Percentiles rank a stretch among this genome's conserved stretches.
phyloP scores from a whole-genome alignment of 768 basidiomycete genomes.

The Tulasnella sp. region DNA sequence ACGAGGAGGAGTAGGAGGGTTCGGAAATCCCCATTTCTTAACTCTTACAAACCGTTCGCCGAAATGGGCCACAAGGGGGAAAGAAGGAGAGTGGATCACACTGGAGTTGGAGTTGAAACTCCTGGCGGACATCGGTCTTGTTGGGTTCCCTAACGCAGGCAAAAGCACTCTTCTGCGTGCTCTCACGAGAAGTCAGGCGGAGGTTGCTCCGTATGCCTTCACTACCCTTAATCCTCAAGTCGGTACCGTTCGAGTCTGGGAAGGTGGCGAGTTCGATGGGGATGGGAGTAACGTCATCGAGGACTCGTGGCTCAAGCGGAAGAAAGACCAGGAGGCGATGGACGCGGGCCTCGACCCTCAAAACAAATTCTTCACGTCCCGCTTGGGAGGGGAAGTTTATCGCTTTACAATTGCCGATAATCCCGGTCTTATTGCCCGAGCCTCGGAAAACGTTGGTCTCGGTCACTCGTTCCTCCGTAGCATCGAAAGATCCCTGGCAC shows the following conservation, averaged over 20 bases:
- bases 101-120: constrained; percentile 89
- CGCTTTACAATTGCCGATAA: constrained; percentile 97
- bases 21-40: constrained; percentile 83
- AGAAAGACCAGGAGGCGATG: constrained; percentile 11
- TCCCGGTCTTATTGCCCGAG: constrained; percentile 77
- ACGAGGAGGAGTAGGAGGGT: constrained; percentile 65
- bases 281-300: constrained; percentile 16
- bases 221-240: constrained; percentile 93
- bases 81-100: constrained; percentile 62
- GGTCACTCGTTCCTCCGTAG: constrained; percentile 90
- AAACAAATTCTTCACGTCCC: neutral
- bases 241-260: constrained; percentile 75
- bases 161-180: constrained; percentile 88
- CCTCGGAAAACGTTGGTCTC: constrained; percentile 82
- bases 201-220: constrained; percentile 86
- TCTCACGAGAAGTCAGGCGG: constrained; percentile 72
- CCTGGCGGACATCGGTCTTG: constrained; percentile 87
- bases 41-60: constrained; percentile 61
- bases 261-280: constrained; percentile 39
- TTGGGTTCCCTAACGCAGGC: constrained; percentile 92
- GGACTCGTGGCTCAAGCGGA: constrained; percentile 16
- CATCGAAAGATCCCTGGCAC: constrained; percentile 81
- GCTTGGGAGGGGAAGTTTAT: constrained; percentile 46
- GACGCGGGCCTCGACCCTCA: constrained; percentile 3
- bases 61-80: constrained; percentile 73